phyloP scores from a whole-genome alignment of 1,284 basidiomycete species.

The Meira nashicola region DNA sequence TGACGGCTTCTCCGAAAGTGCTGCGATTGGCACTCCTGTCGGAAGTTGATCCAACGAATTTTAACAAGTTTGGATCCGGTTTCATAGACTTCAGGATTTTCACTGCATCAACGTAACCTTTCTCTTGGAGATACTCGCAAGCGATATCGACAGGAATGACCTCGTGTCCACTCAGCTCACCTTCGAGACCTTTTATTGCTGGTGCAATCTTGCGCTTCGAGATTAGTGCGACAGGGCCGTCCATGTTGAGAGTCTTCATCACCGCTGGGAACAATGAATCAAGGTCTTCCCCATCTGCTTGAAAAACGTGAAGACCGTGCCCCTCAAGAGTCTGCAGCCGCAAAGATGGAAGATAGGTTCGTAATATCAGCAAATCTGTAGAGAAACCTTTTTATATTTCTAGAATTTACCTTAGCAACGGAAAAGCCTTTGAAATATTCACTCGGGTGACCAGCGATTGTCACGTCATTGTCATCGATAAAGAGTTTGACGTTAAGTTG shows the following conservation, averaged over 20 bases:
- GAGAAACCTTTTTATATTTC: background rate
- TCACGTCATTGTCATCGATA: slow-evolving; percentile 67
- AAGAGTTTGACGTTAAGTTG: slow-evolving; percentile 73
- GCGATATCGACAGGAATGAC: slow-evolving; percentile 67
- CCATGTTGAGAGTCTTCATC: slow-evolving; percentile 59
- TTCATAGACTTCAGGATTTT: slow-evolving; percentile 66
- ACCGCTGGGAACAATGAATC: slow-evolving; percentile 69
- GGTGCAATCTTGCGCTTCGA: slow-evolving; percentile 74
- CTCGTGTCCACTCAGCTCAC: slow-evolving; percentile 72
- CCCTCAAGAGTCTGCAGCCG: slow-evolving; percentile 65
- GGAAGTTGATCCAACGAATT: slow-evolving; percentile 65
- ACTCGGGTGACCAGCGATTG: slow-evolving; percentile 63
- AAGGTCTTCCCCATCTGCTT: slow-evolving; percentile 69
- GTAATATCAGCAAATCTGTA: background rate
- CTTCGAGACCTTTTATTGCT: slow-evolving; percentile 71
- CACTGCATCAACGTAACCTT: slow-evolving; percentile 62
- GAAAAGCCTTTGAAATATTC: slow-evolving; percentile 74
- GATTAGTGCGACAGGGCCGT: slow-evolving; percentile 75
- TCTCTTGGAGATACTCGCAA: slow-evolving; percentile 65
- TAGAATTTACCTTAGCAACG: slow-evolving; percentile 56
- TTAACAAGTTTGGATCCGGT: slow-evolving; percentile 60
- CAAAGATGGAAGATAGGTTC: no score
- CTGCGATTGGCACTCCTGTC: slow-evolving; percentile 73
- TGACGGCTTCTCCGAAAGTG: slow-evolving; percentile 75
- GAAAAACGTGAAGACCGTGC: slow-evolving; percentile 70